phyloP scores from a whole-genome alignment of 129 eudicot species.

The Deinandra increscens region DNA sequence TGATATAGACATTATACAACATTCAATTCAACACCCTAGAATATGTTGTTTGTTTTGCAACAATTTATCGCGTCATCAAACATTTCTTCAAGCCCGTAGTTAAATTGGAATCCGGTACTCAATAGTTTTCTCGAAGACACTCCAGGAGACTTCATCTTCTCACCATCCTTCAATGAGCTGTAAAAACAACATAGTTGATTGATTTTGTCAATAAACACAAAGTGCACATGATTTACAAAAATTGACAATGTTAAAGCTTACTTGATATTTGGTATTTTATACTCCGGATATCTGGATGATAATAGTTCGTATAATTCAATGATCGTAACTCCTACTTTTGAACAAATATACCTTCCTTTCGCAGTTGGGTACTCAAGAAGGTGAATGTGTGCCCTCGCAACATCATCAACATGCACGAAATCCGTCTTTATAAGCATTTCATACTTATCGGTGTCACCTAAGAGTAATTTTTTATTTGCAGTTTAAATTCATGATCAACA shows the following conservation, averaged over 20 bases:
- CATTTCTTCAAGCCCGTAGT: conserved; percentile 56
- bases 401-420: conserved; percentile 54
- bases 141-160: conserved; percentile 6
- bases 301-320: conserved; percentile 32
- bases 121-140: conserved; percentile 39
- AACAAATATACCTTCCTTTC: conserved; percentile 60
- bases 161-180: conserved; percentile 30
- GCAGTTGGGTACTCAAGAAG: conserved; percentile 50
- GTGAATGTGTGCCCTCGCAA: conserved; percentile 54
- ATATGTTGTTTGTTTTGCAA: conserved; percentile 43
- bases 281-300: conserved; percentile 44
- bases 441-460: conserved; percentile 31
- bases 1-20: background rate
- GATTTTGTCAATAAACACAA: background rate
- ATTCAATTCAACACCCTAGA: conserved; percentile 18
- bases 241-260: conserved; percentile 1
- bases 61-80: conserved; percentile 57
- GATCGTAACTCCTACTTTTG: conserved; percentile 33
- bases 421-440: background rate
- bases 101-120: conserved; percentile 46
- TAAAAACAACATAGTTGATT: background rate
- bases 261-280: conserved; percentile 40
- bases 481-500: background rate
- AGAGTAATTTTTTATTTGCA: background rate
- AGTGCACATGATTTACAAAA: background rate